These are phyloP conservation scores for Eucalyptus marginata DNA, from an alignment of 345 rosid genomes.

Conservation along the genomic window DNA sequence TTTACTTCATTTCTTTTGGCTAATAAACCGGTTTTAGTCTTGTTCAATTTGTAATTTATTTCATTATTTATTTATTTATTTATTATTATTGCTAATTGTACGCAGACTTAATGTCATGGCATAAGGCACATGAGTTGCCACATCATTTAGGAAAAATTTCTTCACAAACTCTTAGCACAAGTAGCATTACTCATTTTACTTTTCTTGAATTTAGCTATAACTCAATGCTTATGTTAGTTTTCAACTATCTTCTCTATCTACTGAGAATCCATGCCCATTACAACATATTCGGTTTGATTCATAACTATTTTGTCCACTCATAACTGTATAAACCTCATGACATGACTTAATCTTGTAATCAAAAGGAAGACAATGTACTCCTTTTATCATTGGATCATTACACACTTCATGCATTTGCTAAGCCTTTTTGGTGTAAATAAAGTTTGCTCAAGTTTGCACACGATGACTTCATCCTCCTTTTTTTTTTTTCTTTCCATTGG, in stretches of 20 bases:
- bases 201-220: neutral
- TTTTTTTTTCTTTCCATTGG: no score
- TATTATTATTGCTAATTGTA: neutral
- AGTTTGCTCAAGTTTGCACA: neutral
- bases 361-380: neutral
- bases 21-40: neutral
- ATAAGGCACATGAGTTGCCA: no score
- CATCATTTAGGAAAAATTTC: no score
- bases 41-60: neutral
- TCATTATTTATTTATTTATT: no score
- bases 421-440: neutral
- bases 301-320: accelerated
- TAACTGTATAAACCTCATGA: neutral
- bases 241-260: neutral
- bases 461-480: neutral
- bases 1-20: neutral
- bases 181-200: neutral
- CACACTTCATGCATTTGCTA: neutral
- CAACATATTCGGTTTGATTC: accelerated
- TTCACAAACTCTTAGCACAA: neutral
- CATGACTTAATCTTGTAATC: neutral
- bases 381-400: neutral
- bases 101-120: accelerated
- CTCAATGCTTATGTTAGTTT: neutral
- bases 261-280: accelerated